Percentiles rank a stretch among this genome's conserved stretches.
phyloP scores from a whole-genome alignment of 768 basidiomycete species.

The Phanerodontia chrysosporium region DNA sequence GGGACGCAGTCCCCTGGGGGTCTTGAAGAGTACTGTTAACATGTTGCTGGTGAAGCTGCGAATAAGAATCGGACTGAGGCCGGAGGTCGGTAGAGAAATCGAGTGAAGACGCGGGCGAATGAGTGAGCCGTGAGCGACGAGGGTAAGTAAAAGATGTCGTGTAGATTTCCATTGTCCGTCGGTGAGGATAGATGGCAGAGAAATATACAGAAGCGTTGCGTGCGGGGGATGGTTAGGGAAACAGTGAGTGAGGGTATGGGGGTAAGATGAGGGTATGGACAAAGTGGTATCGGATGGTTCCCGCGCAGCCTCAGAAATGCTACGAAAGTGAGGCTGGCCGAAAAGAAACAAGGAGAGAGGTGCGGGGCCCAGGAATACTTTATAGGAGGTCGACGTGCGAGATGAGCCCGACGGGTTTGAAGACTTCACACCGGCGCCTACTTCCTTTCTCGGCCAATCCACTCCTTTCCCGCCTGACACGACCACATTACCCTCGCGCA shows the following conservation, averaged over 20 bases:
- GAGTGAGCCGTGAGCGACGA: constrained; percentile 70
- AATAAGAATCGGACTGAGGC: constrained; percentile 27
- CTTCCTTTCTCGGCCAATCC: constrained; percentile 1
- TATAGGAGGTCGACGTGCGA: constrained; percentile 12
- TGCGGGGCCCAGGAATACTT: constrained; percentile 15
- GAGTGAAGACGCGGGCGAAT: constrained; percentile 58
- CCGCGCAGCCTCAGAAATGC: constrained; percentile 27
- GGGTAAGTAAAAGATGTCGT: constrained; percentile 92
- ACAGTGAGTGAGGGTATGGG: constrained; percentile 28
- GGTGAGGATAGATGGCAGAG: constrained; percentile 19
- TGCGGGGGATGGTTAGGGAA: constrained; percentile 24
- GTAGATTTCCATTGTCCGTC: constrained; percentile 81
- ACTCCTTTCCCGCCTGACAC: not conserved
- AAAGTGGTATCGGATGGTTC: constrained; percentile 31
- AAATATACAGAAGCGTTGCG: constrained; percentile 23
- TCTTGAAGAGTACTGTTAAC: constrained; percentile 26
- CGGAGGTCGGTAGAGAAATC: constrained; percentile 56
- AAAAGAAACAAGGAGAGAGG: constrained; percentile 26
- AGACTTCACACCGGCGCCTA: constrained; percentile 5
- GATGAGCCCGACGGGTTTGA: constrained; percentile 7
- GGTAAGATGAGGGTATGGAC: constrained; percentile 29
- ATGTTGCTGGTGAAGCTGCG: constrained; percentile 33
- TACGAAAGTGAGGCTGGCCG: constrained; percentile 24
- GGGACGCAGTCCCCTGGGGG: constrained; percentile 28
- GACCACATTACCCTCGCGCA: not conserved